phyloP scores from a whole-genome alignment of 257 asterid genomes.

The Eucommia ulmoides region DNA sequence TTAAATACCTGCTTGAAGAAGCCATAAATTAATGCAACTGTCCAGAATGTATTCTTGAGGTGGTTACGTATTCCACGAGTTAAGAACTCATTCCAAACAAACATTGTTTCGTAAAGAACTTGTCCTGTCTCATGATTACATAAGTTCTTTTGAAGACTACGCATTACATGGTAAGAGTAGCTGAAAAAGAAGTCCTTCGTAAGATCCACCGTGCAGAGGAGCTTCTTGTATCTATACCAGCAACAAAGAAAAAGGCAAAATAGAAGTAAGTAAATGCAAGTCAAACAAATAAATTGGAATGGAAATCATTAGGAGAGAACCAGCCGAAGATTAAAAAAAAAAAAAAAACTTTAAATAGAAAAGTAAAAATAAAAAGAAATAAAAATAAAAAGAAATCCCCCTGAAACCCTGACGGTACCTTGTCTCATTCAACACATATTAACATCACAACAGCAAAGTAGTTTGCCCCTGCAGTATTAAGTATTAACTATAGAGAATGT shows the following conservation, averaged over 20 bases:
- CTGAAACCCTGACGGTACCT: constrained; percentile 54
- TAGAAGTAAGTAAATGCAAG: constrained; percentile 32
- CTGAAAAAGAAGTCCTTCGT: constrained; percentile 96
- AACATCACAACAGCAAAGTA: constrained; percentile 58
- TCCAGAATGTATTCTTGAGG: constrained; percentile 73
- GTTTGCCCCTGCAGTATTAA: constrained; percentile 50
- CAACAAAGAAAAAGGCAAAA: constrained; percentile 27
- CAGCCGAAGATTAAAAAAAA: background rate
- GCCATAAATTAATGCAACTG: constrained; percentile 84
- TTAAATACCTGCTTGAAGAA: constrained; percentile 91
- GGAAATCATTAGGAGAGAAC: background rate
- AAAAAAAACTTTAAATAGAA: too few relatives aligned
- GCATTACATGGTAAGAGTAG: constrained; percentile 91
- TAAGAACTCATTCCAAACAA: constrained; percentile 94
- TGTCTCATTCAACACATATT: constrained; percentile 50
- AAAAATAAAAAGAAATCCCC: constrained; percentile 18
- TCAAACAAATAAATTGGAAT: constrained; percentile 4
- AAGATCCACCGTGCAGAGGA: constrained; percentile 77
- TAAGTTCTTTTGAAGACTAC: constrained; percentile 78
- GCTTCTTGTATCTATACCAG: constrained; percentile 88
- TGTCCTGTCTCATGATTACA: constrained; percentile 49
- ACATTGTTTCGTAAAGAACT: constrained; percentile 74
- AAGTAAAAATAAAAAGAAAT: constrained; percentile 6
- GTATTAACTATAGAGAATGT: constrained; percentile 24
- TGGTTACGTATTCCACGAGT: constrained; percentile 81